These are phyloP conservation scores for Arachnomyces sp. DNA, from an alignment of 2,329 filamentous ascomycete species.

Conservation along the genomic window DNA sequence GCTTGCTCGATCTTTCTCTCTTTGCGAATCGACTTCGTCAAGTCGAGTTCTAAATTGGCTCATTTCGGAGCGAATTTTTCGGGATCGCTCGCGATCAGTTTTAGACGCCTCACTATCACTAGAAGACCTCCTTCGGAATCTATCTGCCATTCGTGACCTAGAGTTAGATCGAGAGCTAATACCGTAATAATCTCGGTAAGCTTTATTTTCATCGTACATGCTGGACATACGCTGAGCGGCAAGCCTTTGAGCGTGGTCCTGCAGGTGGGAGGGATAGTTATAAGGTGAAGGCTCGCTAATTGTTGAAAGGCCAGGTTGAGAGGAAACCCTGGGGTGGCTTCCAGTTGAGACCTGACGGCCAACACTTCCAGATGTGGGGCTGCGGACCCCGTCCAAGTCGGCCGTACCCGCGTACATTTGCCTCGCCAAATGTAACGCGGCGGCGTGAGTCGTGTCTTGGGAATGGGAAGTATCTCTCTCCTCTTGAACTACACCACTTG, in stretches of 20 bases:
- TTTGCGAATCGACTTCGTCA: slow-evolving; percentile 59
- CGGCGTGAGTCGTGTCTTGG: slow-evolving; percentile 62
- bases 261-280: slow-evolving; percentile 40
- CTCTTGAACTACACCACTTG: slow-evolving; percentile 36
- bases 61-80: slow-evolving; percentile 65
- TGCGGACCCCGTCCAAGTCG: slow-evolving; percentile 25
- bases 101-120: slow-evolving; percentile 53
- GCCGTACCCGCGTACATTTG: slow-evolving; percentile 61
- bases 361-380: slow-evolving; percentile 11
- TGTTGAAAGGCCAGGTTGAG: slow-evolving; percentile 1
- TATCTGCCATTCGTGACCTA: slow-evolving; percentile 46
- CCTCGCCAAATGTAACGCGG: slow-evolving; percentile 75
- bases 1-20: slow-evolving; percentile 59
- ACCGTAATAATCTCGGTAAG: slow-evolving; percentile 67
- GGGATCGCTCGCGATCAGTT: slow-evolving; percentile 56
- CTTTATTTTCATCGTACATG: slow-evolving; percentile 59
- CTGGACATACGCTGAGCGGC: slow-evolving; percentile 70
- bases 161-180: slow-evolving; percentile 40
- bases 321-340: slow-evolving; percentile 14
- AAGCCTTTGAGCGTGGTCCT: slow-evolving; percentile 73
- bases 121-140: slow-evolving; percentile 52
- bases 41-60: slow-evolving; percentile 60
- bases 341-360: slow-evolving; percentile 17
- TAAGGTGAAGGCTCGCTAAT: no score
- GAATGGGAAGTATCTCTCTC: slow-evolving; percentile 52